Evolutionary conservation across 495 filamentous ascomycete species (phyloP).

Genomic region (Cercophora sp.): DNA sequence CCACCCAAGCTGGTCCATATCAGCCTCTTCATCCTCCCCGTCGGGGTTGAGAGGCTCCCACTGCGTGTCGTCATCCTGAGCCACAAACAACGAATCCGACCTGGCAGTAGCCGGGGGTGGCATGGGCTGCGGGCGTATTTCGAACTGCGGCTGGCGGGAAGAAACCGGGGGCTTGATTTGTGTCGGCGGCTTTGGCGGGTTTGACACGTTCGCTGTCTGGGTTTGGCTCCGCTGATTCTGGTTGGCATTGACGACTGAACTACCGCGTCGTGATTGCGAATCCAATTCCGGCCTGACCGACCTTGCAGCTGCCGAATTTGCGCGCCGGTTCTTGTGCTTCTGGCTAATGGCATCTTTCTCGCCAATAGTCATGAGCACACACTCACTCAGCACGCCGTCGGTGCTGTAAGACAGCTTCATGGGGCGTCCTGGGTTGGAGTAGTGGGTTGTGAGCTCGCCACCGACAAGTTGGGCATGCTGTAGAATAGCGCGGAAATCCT

Average conservation of each 20-base stretch:
- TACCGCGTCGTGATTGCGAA: slow-evolving; percentile 32
- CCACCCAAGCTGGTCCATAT: slow-evolving; percentile 65
- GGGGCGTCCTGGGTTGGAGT: slow-evolving; percentile 75
- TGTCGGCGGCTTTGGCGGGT: slow-evolving; percentile 2
- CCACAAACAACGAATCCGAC: slow-evolving; percentile 74
- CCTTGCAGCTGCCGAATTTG: slow-evolving; percentile 25
- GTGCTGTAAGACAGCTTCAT: slow-evolving; percentile 75
- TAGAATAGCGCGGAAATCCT: slow-evolving; percentile 90
- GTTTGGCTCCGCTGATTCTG: slow-evolving; percentile 5
- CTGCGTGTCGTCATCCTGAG: slow-evolving; percentile 65
- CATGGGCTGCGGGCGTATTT: slow-evolving; percentile 32
- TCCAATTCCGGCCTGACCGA: slow-evolving; percentile 31
- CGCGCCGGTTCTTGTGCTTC: slow-evolving; percentile 37
- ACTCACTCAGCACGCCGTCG: slow-evolving; percentile 76
- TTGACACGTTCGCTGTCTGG: not conserved
- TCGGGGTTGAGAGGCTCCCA: slow-evolving; percentile 81
- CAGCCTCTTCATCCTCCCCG: slow-evolving; percentile 63
- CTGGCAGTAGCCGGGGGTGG: slow-evolving; percentile 59
- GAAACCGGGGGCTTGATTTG: slow-evolving; percentile 18
- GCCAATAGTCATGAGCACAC: slow-evolving; percentile 93
- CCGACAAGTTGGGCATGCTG: slow-evolving; percentile 76
- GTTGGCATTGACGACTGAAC: slow-evolving; percentile 25
- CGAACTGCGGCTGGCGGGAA: slow-evolving; percentile 26
- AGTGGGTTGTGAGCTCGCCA: slow-evolving; percentile 66
- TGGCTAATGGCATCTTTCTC: slow-evolving; percentile 51